Conservation (phyloP, 495 filamentous ascomycete species). For the Platismatia glauca region DNA sequence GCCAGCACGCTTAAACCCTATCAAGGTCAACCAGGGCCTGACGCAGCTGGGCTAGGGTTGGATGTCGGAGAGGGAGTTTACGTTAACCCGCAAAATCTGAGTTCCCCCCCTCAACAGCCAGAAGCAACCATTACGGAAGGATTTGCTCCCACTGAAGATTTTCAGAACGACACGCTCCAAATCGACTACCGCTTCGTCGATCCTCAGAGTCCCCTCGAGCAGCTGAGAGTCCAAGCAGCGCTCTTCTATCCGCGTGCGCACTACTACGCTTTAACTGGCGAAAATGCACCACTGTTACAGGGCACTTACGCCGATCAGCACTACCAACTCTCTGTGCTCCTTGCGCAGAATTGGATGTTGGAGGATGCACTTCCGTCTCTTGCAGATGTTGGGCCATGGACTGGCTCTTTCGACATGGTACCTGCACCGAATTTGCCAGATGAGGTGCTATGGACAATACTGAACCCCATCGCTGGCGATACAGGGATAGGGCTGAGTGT, state of each 20-base stretch:
- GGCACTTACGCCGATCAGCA: not conserved
- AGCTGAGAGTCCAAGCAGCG: constrained; percentile 7
- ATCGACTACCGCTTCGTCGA: not conserved
- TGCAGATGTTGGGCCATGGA: not conserved
- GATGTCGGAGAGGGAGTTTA: not conserved
- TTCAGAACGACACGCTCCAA: not conserved
- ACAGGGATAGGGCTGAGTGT: not conserved
- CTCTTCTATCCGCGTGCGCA: not conserved
- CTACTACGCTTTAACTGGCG: not conserved
- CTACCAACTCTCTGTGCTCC: not conserved
- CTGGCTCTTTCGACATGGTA: not conserved
- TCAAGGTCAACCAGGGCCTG: not conserved
- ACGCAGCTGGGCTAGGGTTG: not conserved
- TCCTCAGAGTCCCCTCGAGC: not conserved
- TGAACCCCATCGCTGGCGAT: not conserved
- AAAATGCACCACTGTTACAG: not conserved
- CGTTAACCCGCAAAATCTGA: too few relatives aligned
- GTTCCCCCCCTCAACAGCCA: not conserved
- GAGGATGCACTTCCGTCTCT: not conserved
- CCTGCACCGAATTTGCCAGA: constrained; percentile 1
- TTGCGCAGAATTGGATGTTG: not conserved
- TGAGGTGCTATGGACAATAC: not conserved
- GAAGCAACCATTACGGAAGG: not conserved
- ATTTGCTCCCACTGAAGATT: not conserved
- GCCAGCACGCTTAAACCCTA: not conserved